These are phyloP conservation scores for Boletus sp. DNA, from an alignment of 768 basidiomycete species.

Conservation along the genomic window DNA sequence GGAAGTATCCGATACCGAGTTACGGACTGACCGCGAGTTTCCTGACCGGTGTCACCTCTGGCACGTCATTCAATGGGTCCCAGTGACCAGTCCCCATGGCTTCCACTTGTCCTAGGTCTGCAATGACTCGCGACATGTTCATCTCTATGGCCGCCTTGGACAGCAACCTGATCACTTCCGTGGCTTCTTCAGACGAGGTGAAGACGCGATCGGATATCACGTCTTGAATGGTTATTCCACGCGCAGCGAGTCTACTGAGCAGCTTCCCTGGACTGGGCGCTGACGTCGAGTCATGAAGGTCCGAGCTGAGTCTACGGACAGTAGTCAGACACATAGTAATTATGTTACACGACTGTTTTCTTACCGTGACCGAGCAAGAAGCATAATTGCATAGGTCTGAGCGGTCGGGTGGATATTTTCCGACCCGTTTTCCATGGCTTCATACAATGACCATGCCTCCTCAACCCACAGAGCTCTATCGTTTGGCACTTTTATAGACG, in stretches of 20 bases:
- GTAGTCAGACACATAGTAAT: constrained; percentile 39
- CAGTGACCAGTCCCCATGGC: constrained; percentile 38
- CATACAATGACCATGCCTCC: constrained; percentile 60
- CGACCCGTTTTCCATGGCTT: constrained; percentile 47
- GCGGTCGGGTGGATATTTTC: constrained; percentile 52
- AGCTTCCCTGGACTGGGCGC: constrained; percentile 30
- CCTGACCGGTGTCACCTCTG: constrained; percentile 62
- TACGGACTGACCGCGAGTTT: constrained; percentile 39
- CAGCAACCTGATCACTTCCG: constrained; percentile 51
- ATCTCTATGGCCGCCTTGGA: constrained; percentile 60
- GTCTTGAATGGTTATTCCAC: constrained; percentile 46
- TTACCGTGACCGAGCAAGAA: constrained; percentile 57
- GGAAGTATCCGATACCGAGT: not conserved
- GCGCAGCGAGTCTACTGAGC: constrained; percentile 45
- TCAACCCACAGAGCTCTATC: constrained; percentile 57
- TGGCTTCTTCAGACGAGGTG: constrained; percentile 52
- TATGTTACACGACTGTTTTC: constrained; percentile 12
- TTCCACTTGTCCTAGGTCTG: constrained; percentile 56
- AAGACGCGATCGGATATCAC: constrained; percentile 61
- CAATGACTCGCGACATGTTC: constrained; percentile 48
- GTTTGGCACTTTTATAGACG: constrained; percentile 42
- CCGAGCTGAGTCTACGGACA: constrained; percentile 38
- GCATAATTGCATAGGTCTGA: constrained; percentile 67
- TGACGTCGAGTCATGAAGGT: constrained; percentile 21
- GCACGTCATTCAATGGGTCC: constrained; percentile 51